phyloP scores from a whole-genome alignment of 208 protist genomes.

The Wallacemonas rigidus region DNA sequence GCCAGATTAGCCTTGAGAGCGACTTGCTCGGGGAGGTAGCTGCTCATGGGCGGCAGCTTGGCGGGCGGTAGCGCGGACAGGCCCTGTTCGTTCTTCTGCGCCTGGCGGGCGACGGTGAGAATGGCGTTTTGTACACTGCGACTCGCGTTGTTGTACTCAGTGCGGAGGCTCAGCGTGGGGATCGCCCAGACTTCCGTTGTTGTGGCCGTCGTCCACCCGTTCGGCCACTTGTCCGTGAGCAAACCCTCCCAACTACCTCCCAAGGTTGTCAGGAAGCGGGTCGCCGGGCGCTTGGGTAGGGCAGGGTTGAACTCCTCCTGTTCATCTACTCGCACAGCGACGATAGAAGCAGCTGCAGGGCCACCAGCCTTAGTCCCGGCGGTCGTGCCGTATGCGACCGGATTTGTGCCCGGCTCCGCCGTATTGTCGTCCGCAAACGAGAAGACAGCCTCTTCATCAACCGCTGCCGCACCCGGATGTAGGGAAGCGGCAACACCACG shows the following conservation, averaged over 20 bases:
- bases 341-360: neutral
- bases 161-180: constrained; percentile 69
- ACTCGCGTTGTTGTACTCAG: constrained; percentile 70
- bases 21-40: constrained; percentile 50
- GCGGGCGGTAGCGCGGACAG: constrained; percentile 48
- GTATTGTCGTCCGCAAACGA: constrained; percentile 4
- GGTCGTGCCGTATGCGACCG: neutral
- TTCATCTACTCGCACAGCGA: constrained; percentile 44
- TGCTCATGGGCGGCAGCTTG: constrained; percentile 82
- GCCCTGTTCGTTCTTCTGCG: constrained; percentile 71
- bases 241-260: constrained; percentile 87
- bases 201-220: constrained; percentile 79
- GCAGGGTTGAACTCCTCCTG: constrained; percentile 79
- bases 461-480: neutral
- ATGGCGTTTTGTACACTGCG: constrained; percentile 62
- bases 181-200: constrained; percentile 81
- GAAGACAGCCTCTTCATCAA: neutral
- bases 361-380: neutral
- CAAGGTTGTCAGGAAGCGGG: constrained; percentile 56
- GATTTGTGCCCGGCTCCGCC: neutral
- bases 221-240: constrained; percentile 86
- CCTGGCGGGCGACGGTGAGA: constrained; percentile 47
- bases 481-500: neutral
- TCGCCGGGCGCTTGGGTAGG: constrained; percentile 51
- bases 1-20: constrained; percentile 23